Evolutionary conservation across 2,329 filamentous ascomycete genomes (phyloP).

Genomic region (Pseudogymnoascus sp.): DNA sequence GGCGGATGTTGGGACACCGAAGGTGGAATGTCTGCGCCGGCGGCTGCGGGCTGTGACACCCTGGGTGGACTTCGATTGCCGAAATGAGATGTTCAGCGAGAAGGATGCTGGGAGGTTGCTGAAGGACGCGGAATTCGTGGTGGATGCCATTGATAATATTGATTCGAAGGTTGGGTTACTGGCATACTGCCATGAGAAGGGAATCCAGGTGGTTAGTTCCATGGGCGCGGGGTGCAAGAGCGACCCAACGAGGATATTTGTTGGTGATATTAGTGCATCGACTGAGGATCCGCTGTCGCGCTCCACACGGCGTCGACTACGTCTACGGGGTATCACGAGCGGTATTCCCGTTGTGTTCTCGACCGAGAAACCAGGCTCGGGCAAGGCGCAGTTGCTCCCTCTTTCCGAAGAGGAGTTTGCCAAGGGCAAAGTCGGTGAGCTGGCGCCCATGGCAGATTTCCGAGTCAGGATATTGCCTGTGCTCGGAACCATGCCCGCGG

Average conservation of each 20-base stretch:
- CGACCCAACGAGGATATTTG: constrained; percentile 70
- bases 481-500: constrained; percentile 91
- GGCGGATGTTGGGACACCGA: constrained; percentile 85
- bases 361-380: constrained; percentile 79
- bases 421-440: constrained; percentile 77
- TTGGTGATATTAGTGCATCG: constrained; percentile 83
- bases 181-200: constrained; percentile 74
- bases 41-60: constrained; percentile 80
- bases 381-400: constrained; percentile 83
- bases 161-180: constrained; percentile 89
- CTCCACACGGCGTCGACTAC: constrained; percentile 67
- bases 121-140: constrained; percentile 71
- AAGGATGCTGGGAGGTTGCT: constrained; percentile 59
- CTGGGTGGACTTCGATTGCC: constrained; percentile 84
- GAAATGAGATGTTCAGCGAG: constrained; percentile 74
- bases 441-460: constrained; percentile 87
- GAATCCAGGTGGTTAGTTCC: constrained; percentile 77
- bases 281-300: constrained; percentile 85
- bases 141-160: constrained; percentile 98
- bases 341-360: constrained; percentile 92
- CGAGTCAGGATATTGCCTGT: constrained; percentile 91
- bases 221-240: constrained; percentile 98
- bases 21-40: constrained; percentile 76
- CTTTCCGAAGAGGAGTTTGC: constrained; percentile 79
- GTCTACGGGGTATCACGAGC: constrained; percentile 66